A percentile compares a stretch with the other conserved stretches of the same genome.
These are phyloP conservation scores for Stephania yunnanensis DNA, from an alignment of 164 flowering plant species.

Conservation along the genomic window DNA sequence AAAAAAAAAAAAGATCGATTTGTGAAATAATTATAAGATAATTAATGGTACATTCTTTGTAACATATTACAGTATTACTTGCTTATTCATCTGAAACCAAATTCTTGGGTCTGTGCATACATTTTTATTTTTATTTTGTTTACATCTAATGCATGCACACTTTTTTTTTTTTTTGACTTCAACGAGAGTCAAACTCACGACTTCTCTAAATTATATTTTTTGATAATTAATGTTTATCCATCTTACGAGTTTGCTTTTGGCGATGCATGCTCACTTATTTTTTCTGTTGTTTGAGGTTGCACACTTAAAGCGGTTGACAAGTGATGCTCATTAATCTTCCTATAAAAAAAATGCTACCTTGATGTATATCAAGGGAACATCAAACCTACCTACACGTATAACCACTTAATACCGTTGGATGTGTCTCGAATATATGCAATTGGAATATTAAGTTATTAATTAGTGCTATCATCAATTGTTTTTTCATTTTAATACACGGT, in stretches of 20 bases:
- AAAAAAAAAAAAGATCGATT: neutral
- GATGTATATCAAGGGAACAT: neutral
- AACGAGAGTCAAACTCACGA: no score
- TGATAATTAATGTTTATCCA: no score
- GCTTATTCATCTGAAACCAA: neutral
- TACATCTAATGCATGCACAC: neutral
- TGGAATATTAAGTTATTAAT: neutral
- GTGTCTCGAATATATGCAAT: slow-evolving; percentile 1
- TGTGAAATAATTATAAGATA: neutral
- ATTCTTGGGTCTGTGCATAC: neutral
- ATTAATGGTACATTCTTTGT: neutral
- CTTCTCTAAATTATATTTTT: no score
- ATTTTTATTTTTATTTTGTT: no score
- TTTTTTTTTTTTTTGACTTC: no score
- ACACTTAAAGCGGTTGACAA: no score
- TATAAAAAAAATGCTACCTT: no score
- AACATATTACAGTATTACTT: neutral
- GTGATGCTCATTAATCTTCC: no score
- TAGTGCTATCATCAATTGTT: no score
- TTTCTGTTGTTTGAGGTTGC: no score
- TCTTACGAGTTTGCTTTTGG: no score
- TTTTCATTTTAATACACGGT: neutral
- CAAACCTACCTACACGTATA: neutral
- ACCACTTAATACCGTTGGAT: neutral
- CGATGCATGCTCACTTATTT: no score